phyloP scores from a whole-genome alignment of 805 yeast genomes.

The Kockiozyma suomiensis region DNA sequence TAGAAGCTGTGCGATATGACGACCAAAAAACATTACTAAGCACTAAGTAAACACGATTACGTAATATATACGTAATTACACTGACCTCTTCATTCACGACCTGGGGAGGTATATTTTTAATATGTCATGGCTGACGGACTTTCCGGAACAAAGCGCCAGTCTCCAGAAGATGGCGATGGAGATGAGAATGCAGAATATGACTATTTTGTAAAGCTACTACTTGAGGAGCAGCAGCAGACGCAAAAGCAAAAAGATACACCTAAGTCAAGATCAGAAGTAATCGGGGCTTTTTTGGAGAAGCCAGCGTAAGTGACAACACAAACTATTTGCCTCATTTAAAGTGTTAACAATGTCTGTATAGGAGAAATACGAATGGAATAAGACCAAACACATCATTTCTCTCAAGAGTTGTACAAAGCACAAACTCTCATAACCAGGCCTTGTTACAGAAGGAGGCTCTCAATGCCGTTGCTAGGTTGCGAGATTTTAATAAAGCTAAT shows the following conservation, averaged over 20 bases:
- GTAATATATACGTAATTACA: neutral
- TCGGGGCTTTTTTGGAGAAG: neutral
- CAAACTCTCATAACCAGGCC: slow-evolving; percentile 24
- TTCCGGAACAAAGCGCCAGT: neutral
- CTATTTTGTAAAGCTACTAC: slow-evolving; percentile 7
- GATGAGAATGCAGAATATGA: slow-evolving; percentile 13
- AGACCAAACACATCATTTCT: slow-evolving; percentile 26
- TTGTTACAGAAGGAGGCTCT: slow-evolving; percentile 20
- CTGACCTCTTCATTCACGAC: neutral
- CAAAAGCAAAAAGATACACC: neutral
- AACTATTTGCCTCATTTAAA: too few relatives aligned
- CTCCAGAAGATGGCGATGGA: neutral
- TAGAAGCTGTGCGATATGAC: too few relatives aligned
- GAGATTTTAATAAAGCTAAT: slow-evolving; percentile 12
- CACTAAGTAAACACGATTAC: too few relatives aligned
- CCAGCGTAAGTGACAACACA: neutral
- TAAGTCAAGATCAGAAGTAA: neutral
- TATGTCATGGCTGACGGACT: neutral
- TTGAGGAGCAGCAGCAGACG: slow-evolving; percentile 9
- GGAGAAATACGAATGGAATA: slow-evolving; percentile 10
- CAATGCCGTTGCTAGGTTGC: slow-evolving; percentile 9
- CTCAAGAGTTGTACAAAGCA: slow-evolving; percentile 21
- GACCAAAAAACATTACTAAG: too few relatives aligned
- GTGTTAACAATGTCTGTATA: neutral
- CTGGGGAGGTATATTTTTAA: neutral